A percentile compares a stretch with the other conserved stretches of the same genome.
phyloP scores from a whole-genome alignment of 768 basidiomycete genomes.

The Phanerochaete sordida region DNA sequence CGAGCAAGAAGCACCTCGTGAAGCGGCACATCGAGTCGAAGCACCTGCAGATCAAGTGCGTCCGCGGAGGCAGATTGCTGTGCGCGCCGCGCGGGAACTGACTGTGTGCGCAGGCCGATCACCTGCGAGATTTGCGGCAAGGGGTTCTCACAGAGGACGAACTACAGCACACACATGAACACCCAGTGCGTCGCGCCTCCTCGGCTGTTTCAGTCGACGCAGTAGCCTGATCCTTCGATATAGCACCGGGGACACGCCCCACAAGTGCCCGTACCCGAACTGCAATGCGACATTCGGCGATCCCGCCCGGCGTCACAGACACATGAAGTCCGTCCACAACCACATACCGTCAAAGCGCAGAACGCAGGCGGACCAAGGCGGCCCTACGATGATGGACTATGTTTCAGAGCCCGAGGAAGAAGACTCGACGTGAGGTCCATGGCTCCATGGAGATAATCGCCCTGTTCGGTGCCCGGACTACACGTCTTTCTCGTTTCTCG shows the following conservation, averaged over 20 bases:
- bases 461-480: neutral
- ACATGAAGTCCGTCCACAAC: conserved; percentile 50
- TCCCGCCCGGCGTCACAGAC: conserved; percentile 59
- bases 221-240: neutral
- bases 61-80: conserved; percentile 14
- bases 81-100: conserved; percentile 7
- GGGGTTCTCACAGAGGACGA: conserved; percentile 56
- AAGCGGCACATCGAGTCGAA: conserved; percentile 65
- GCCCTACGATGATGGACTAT: conserved; percentile 5
- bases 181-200: conserved; percentile 38
- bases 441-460: neutral
- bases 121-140: conserved; percentile 49
- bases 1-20: conserved; percentile 59
- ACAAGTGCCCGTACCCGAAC: conserved; percentile 42
- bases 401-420: conserved; percentile 21
- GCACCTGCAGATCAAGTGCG: conserved; percentile 59
- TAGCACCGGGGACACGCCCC: conserved; percentile 57
- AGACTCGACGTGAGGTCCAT: conserved; percentile 10
- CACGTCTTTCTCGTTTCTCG: neutral
- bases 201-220: neutral
- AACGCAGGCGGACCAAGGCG: conserved; percentile 38
- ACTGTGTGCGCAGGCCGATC: conserved; percentile 38
- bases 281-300: conserved; percentile 60
- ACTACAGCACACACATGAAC: conserved; percentile 53
- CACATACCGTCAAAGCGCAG: conserved; percentile 41